These are phyloP conservation scores for Candida chauliodis DNA, from an alignment of 805 yeast species.

Conservation along the genomic window DNA sequence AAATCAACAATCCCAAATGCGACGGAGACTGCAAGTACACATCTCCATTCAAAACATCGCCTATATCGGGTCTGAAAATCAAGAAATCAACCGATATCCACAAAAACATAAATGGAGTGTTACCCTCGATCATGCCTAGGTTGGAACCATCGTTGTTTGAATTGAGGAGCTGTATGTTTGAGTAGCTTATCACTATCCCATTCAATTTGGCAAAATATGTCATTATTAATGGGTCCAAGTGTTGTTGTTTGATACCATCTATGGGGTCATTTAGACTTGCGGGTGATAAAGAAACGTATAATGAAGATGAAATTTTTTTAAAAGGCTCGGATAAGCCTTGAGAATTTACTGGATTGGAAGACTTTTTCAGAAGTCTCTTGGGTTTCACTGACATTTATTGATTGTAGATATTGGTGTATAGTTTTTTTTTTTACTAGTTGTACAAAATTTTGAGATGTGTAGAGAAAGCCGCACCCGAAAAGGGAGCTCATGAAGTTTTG, in stretches of 20 bases:
- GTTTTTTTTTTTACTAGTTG: conserved; percentile 35
- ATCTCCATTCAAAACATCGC: conserved; percentile 83
- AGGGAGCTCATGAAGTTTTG: not conserved
- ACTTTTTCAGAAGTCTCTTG: conserved; percentile 12
- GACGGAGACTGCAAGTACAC: conserved; percentile 91
- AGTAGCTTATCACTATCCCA: conserved; percentile 84
- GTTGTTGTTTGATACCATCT: conserved; percentile 81
- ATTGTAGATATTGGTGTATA: too few relatives aligned
- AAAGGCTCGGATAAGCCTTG: conserved; percentile 67
- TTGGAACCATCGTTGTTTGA: conserved; percentile 31
- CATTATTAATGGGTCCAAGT: conserved; percentile 87
- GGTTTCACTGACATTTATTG: conserved; percentile 1
- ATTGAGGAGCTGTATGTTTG: conserved; percentile 54
- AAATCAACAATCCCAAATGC: conserved; percentile 85
- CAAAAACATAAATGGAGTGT: conserved; percentile 81
- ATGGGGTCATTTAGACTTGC: conserved; percentile 63
- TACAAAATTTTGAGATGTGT: conserved; percentile 1
- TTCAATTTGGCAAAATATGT: conserved; percentile 65
- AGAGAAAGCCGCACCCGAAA: too few relatives aligned
- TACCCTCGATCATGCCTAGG: conserved; percentile 54
- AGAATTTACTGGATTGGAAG: conserved; percentile 32
- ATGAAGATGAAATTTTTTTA: conserved; percentile 51
- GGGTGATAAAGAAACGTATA: conserved; percentile 90
- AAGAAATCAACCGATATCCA: conserved; percentile 84
- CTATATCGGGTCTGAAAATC: conserved; percentile 88